Evolutionary conservation across 2,329 filamentous ascomycete species (phyloP).

Genomic region (Colletotrichum sp.): DNA sequence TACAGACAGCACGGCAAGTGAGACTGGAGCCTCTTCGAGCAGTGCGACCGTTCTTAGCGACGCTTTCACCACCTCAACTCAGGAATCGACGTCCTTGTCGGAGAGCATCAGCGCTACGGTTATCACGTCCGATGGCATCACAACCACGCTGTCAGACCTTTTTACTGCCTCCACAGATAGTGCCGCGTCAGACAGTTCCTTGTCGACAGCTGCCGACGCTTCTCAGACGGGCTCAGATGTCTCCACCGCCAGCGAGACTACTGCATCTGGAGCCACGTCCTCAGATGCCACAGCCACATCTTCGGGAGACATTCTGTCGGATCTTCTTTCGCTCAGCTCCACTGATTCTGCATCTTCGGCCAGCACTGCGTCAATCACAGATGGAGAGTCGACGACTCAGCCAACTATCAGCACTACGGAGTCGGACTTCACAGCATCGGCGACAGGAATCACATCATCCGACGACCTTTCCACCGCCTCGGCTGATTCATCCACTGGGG

Average conservation of each 20-base stretch:
- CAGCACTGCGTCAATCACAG: neutral
- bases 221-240: neutral
- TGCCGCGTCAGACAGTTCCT: neutral
- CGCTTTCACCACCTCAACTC: neutral
- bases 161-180: neutral
- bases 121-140: neutral
- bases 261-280: neutral
- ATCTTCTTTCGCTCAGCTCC: neutral
- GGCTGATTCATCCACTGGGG: accelerated
- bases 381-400: neutral
- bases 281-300: neutral
- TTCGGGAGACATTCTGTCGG: neutral
- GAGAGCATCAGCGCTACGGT: neutral
- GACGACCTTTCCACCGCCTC: neutral
- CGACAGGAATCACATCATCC: neutral
- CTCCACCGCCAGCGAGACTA: neutral
- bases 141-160: neutral
- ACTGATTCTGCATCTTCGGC: neutral
- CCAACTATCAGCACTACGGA: neutral
- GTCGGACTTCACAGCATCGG: neutral
- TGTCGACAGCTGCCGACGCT: neutral
- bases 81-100: neutral
- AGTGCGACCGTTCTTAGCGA: neutral
- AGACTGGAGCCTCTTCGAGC: neutral
- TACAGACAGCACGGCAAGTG: neutral